phyloP scores from a whole-genome alignment of 176 grass and related monocot species.

The Calamus simplicifolius region DNA sequence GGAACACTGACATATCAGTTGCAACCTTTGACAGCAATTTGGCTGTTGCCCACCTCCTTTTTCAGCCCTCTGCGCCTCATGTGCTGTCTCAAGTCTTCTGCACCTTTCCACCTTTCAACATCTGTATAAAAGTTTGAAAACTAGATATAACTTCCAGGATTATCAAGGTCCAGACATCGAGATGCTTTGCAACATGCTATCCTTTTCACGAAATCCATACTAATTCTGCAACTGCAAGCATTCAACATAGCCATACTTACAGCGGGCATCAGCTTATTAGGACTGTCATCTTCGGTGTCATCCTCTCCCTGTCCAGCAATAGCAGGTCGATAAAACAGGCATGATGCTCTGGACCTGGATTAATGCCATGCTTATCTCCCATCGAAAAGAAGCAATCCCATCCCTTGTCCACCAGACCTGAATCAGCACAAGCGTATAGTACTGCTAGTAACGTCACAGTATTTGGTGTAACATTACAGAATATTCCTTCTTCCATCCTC shows the following conservation, averaged over 20 bases:
- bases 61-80: conserved; percentile 36
- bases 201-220: conserved; percentile 47
- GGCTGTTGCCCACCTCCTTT: conserved; percentile 44
- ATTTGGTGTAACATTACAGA: conserved; percentile 34
- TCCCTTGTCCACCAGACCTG: conserved; percentile 52
- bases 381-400: conserved; percentile 28
- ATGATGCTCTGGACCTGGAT: conserved; percentile 41
- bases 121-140: conserved; percentile 48
- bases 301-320: conserved; percentile 33
- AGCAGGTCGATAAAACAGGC: conserved; percentile 41
- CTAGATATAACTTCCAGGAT: conserved; percentile 39
- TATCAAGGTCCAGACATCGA: conserved; percentile 25
- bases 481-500: conserved; percentile 27
- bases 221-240: conserved; percentile 27
- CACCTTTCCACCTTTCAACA: conserved; percentile 29
- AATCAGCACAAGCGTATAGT: conserved; percentile 47
- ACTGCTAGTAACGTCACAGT: conserved; percentile 46
- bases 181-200: conserved; percentile 30
- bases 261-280: conserved; percentile 13
- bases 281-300: conserved; percentile 5
- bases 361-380: conserved; percentile 38
- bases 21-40: conserved; percentile 5
- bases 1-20: too few relatives aligned
- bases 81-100: conserved; percentile 26
- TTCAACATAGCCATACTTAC: conserved; percentile 49